Percentiles rank a stretch among this genome's conserved stretches.
These are phyloP conservation scores for Sungouiozyma ichnusensis DNA, from an alignment of 805 yeast genomes.

Conservation along the genomic window DNA sequence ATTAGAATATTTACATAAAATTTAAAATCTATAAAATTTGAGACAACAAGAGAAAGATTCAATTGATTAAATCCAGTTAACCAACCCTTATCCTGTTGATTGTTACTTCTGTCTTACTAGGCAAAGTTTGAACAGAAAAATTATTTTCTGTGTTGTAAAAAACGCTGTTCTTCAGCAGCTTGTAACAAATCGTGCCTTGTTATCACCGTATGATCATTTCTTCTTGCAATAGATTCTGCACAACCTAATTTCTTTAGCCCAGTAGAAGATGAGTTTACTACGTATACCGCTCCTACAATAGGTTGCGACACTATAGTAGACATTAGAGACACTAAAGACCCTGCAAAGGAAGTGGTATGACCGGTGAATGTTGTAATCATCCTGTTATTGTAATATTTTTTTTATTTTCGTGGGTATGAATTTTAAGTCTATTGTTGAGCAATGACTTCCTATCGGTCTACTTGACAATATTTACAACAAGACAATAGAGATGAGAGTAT, in stretches of 20 bases:
- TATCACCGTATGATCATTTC: constrained; percentile 6
- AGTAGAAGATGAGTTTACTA: not conserved
- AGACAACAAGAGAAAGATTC: not conserved
- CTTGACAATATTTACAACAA: too few relatives aligned
- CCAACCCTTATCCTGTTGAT: too few relatives aligned
- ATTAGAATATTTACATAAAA: not conserved
- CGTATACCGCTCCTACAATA: not conserved
- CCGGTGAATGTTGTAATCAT: not conserved
- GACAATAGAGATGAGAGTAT: too few relatives aligned
- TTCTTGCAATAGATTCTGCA: constrained; percentile 3
- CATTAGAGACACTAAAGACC: not conserved
- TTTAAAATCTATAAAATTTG: not conserved
- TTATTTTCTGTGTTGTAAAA: not conserved
- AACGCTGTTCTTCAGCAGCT: constrained; percentile 10
- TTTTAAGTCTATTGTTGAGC: too few relatives aligned
- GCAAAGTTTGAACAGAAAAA: too few relatives aligned
- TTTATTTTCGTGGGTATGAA: too few relatives aligned
- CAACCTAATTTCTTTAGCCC: not conserved
- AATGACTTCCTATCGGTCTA: too few relatives aligned
- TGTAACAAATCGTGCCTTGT: constrained; percentile 17
- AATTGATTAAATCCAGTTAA: not conserved
- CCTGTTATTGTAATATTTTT: too few relatives aligned
- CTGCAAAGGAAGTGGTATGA: not conserved
- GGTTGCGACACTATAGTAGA: constrained; percentile 1
- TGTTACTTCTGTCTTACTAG: too few relatives aligned